phyloP scores from a whole-genome alignment of 306 rosid genomes.

The Urtica urens region DNA sequence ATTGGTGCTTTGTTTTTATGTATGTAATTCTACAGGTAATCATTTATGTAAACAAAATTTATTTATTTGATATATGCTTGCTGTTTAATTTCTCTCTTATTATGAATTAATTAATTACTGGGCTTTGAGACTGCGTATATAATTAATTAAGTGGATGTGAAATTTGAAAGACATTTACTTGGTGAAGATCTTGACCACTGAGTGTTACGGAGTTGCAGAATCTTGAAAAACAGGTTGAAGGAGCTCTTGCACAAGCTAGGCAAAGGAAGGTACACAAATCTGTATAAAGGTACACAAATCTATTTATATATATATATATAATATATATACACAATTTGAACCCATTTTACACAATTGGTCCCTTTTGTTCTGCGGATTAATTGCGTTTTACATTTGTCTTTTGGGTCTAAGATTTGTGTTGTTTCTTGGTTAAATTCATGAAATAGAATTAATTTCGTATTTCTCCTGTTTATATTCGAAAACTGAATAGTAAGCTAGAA shows the following conservation, averaged over 20 bases:
- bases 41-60: neutral
- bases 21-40: neutral
- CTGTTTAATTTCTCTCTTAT: neutral
- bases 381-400: too few species aligned
- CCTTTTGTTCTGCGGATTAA: too few species aligned
- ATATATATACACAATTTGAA: too few species aligned
- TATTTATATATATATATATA: too few species aligned
- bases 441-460: too few species aligned
- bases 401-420: too few species aligned
- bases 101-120: neutral
- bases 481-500: too few species aligned
- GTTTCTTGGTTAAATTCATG: too few species aligned
- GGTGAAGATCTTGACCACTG: constrained; percentile 92
- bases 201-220: constrained; percentile 68
- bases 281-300: too few species aligned
- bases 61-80: neutral
- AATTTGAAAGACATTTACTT: constrained; percentile 58
- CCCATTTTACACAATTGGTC: too few species aligned
- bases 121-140: too few species aligned
- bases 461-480: too few species aligned
- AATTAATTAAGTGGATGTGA: neutral
- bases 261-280: constrained; percentile 75
- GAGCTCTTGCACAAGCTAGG: constrained; percentile 64
- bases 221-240: constrained; percentile 94
- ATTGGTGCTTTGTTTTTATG: neutral